Percentiles rank a stretch among this genome's conserved stretches.
These are phyloP conservation scores for Crotalaria pallida DNA, from an alignment of 306 rosid species.

Conservation along the genomic window DNA sequence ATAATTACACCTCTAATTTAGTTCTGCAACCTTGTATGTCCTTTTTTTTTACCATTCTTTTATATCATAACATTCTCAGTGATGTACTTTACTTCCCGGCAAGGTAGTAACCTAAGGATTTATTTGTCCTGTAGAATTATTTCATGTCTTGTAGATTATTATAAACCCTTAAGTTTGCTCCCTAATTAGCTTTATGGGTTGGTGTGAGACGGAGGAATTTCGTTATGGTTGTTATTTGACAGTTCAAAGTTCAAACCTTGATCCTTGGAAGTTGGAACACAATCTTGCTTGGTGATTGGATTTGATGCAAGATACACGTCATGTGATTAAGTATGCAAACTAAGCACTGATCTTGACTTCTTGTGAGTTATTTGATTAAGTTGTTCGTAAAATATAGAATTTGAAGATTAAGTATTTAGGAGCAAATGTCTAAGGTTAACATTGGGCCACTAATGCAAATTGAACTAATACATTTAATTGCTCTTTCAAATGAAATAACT, in stretches of 20 bases:
- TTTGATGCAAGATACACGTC: too few species aligned
- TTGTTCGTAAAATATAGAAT: not conserved
- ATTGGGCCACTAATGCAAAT: not conserved
- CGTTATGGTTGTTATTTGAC: slow-evolving; percentile 39
- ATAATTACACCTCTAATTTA: not conserved
- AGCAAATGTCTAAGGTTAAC: not conserved
- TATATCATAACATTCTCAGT: not conserved
- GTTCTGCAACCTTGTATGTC: not conserved
- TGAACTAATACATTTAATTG: not conserved
- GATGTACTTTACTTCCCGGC: too few species aligned
- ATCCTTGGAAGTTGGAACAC: slow-evolving; percentile 2
- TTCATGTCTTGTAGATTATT: too few species aligned
- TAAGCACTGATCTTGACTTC: too few species aligned
- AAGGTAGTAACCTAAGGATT: too few species aligned
- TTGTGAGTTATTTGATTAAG: too few species aligned
- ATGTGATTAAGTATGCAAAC: too few species aligned
- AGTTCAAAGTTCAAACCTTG: slow-evolving; percentile 26
- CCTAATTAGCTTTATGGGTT: slow-evolving; percentile 46
- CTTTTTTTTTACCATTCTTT: too few species aligned
- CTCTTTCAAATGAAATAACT: not conserved
- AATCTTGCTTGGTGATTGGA: too few species aligned
- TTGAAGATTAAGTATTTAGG: not conserved
- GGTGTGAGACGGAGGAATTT: slow-evolving; percentile 58
- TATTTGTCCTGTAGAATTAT: too few species aligned
- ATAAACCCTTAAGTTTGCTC: too few species aligned